Evolutionary conservation across 1,139 yeast species (phyloP).

Genomic region (Arxiozyma bovina): DNA sequence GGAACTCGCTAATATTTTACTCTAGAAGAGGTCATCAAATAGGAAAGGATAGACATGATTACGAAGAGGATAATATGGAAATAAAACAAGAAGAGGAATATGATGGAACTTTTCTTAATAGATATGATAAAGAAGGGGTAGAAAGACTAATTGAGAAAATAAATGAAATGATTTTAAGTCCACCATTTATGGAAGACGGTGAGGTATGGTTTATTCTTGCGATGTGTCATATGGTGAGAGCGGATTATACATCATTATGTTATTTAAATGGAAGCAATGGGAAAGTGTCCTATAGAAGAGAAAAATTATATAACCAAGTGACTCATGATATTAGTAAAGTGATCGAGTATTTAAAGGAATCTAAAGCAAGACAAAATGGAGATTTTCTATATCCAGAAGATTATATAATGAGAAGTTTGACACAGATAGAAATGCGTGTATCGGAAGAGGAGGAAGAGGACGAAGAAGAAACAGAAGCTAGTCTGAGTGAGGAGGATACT

Average conservation of each 20-base stretch:
- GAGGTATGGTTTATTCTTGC: constrained; percentile 28
- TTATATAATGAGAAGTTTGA: constrained; percentile 1
- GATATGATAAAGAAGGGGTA: constrained; percentile 1
- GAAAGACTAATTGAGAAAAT: constrained; percentile 21
- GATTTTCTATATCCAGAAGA: not conserved
- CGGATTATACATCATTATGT: constrained; percentile 18
- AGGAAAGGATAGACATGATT: not conserved
- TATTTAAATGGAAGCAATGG: constrained; percentile 1
- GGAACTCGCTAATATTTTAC: constrained; percentile 26
- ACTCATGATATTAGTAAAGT: constrained; percentile 13
- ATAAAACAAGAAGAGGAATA: not conserved
- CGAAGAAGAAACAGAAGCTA: not conserved
- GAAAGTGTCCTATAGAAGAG: constrained; percentile 11
- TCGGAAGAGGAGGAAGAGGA: not conserved
- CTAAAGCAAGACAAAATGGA: not conserved
- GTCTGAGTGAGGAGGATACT: not conserved
- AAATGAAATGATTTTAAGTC: constrained; percentile 23
- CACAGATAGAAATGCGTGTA: not conserved
- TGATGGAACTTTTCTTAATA: not conserved
- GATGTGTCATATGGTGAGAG: constrained; percentile 23
- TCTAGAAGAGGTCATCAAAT: constrained; percentile 5
- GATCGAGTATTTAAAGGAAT: constrained; percentile 9
- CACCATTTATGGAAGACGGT: constrained; percentile 30
- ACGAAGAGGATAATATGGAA: not conserved
- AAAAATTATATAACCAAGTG: constrained; percentile 22